Evolutionary conservation across 108 stramenopile genomes (phyloP), one percentile per base, ranked within the genome.

Genomic region (Fistulifera solaris): DNA sequence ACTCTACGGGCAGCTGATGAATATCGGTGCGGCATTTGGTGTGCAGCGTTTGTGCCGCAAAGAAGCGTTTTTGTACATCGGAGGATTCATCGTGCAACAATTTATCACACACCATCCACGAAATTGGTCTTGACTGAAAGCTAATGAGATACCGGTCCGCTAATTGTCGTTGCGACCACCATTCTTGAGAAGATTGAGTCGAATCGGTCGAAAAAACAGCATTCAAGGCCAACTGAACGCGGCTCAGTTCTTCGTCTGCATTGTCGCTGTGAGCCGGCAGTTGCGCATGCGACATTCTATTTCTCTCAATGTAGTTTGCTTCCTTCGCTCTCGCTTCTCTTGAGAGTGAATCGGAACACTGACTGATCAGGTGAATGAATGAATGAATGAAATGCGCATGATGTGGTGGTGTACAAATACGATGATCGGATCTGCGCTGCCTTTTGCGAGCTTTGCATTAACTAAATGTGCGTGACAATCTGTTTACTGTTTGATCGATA

Each of bases 1-100:
- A 70, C 27, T 15, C 53, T 10, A 13, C 79, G 72, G n/a, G 87
- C 46, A 52, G 65, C 61, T 83, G 76, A 15, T 67, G 48, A 23
- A 84, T 64, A 58, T 75, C 72, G 28, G 55, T 50, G 41, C 71
- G 81, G 56, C 85, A 87, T 73, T 92, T 92, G 22, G 71, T 68
- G 48, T 83, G 84, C 31, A 92, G 59, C 10, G 90, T 92, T 58
- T 88, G 90, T 0, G 90, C 86, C 8, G 90, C 90, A 72, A 88
- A 92, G 67, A 92, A 88, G 22, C 77, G 81, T 7, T 67, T 72
- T 52, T 85, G 84, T 28, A 1, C 13, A 45, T 13, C n/a, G 63
- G 43, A 24, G 15, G 61, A 26, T 15, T 40, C 35, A 12, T 46
- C 53, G 45, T 40, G 56, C 24, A 89, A 56, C 55, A 90, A 60